Base-by-base conservation (phyloP, 306 rosid genomes). In the Prunus mume region DNA sequence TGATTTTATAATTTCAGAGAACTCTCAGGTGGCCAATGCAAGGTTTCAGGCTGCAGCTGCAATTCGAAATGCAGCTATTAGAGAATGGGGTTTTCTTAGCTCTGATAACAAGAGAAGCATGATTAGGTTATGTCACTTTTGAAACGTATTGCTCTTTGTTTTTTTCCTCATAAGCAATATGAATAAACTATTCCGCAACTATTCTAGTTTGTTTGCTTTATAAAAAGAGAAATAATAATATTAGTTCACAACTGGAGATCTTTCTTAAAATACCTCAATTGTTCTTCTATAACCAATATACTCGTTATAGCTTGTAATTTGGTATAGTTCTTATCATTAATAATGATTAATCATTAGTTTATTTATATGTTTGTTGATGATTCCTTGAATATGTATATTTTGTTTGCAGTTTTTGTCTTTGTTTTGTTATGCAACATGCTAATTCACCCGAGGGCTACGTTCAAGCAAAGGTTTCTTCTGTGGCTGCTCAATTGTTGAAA, bases 1-100 rank as follows among this genome's bases (percentile, higher is more conserved):
- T 78, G 49, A 30, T 55, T 78, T 78, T 72, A 69, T 85, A 15
- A 45, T 27, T 85, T 75, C 90, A 94, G 98, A 90, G 79, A 94
- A 91, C 77, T 94, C 98, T 71, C 83, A 45, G 82, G 79, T 92
- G 77, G 84, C 97, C 67, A 73, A 84, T 80, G 98, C 98, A 32
- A 92, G 97, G 79, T 94, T 94, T 86, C 96, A 92, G 83, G 98
- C 97, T 11, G 97, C 98, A 55, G 92, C 87, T 41, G 97, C 98
- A 68, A 89, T 94, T 69, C 83, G 87, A 83, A 91, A 87, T 84
- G 98, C 98, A 69, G 98, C 98, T 72, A 82, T 94, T 62, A 89
- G 98, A 81, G 98, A 94, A 87, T 94, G 98, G 97, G 81, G 86
- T 86, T 85, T 84, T 62, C 94, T 94, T 79, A 79, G 81, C 51